Evolutionary conservation across 495 filamentous ascomycete species (phyloP).

Genomic region (Penicillium herquei): DNA sequence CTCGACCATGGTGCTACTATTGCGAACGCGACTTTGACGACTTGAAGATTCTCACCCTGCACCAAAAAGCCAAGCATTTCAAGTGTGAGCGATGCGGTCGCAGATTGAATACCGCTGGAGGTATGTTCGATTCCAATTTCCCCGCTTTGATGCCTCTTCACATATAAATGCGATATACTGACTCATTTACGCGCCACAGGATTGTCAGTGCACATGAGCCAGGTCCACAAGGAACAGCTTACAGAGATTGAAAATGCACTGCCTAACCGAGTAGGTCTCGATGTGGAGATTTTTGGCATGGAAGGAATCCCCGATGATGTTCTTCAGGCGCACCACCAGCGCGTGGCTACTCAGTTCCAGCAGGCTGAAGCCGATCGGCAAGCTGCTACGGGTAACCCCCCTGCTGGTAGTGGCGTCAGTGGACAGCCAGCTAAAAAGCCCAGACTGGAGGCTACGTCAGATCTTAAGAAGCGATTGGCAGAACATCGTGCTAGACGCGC

Average conservation of each 20-base stretch:
- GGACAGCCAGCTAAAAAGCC: slow-evolving; percentile 69
- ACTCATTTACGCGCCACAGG: slow-evolving; percentile 48
- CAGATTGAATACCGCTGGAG: slow-evolving; percentile 90
- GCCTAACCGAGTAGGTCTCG: slow-evolving; percentile 73
- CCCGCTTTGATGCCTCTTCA: not conserved
- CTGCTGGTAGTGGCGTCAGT: slow-evolving; percentile 53
- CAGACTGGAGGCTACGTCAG: slow-evolving; percentile 71
- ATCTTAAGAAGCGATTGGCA: slow-evolving; percentile 79
- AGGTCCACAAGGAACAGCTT: slow-evolving; percentile 93
- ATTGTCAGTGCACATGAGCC: slow-evolving; percentile 93
- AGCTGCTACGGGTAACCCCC: slow-evolving; percentile 78
- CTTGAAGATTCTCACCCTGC: slow-evolving; percentile 88
- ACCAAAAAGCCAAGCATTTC: slow-evolving; percentile 98
- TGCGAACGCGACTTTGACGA: slow-evolving; percentile 99
- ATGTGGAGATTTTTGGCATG: slow-evolving; percentile 97
- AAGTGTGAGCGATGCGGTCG: slow-evolving; percentile 89
- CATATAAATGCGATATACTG: slow-evolving; percentile 4
- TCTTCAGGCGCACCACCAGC: slow-evolving; percentile 75
- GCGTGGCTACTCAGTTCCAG: slow-evolving; percentile 78
- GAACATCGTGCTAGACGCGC: slow-evolving; percentile 73
- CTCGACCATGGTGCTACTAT: slow-evolving; percentile 96
- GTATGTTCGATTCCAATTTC: slow-evolving; percentile 46
- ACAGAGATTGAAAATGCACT: slow-evolving; percentile 87
- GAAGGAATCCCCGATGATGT: slow-evolving; percentile 92
- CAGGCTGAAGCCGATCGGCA: slow-evolving; percentile 80